phyloP scores from a whole-genome alignment of 495 filamentous ascomycete genomes.

The Staphylotrichum tortipilum region DNA sequence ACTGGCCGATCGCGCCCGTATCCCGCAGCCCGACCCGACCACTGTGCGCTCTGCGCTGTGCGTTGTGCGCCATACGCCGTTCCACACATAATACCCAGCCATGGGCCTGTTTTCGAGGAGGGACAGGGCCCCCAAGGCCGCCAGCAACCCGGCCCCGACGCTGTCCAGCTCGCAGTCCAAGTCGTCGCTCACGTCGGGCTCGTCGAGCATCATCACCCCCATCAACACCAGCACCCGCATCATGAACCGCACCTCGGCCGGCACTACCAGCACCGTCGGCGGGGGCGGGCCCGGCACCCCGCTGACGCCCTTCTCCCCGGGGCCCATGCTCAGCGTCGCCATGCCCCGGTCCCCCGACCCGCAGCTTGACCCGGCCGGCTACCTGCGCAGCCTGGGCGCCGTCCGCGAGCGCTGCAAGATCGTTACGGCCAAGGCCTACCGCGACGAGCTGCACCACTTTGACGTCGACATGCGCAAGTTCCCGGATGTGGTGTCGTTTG shows the following conservation, averaged over 20 bases:
- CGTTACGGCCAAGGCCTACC: conserved; percentile 67
- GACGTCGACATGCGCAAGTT: conserved; percentile 87
- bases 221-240: conserved; percentile 21
- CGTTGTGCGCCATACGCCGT: conserved; percentile 6
- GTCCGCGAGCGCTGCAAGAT: conserved; percentile 71
- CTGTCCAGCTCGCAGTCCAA: conserved; percentile 26
- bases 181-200: conserved; percentile 26
- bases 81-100: conserved; percentile 3
- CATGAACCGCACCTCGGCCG: conserved; percentile 31
- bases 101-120: conserved; percentile 49
- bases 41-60: too few species aligned
- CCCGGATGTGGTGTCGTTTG: conserved; percentile 77
- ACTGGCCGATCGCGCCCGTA: conserved; percentile 11
- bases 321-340: conserved; percentile 44
- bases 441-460: conserved; percentile 78
- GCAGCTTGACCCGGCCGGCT: conserved; percentile 80
- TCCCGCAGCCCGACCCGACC: too few species aligned
- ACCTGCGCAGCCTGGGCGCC: conserved; percentile 81
- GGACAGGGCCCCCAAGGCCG: conserved; percentile 37
- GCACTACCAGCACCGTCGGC: conserved; percentile 28
- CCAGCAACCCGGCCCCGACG: conserved; percentile 20
- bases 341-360: conserved; percentile 85
- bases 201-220: conserved; percentile 29
- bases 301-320: conserved; percentile 36
- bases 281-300: conserved; percentile 34